Conservation (phyloP, 371 early-diverging fungal genomes). For the Zancudomyces culisetae region DNA sequence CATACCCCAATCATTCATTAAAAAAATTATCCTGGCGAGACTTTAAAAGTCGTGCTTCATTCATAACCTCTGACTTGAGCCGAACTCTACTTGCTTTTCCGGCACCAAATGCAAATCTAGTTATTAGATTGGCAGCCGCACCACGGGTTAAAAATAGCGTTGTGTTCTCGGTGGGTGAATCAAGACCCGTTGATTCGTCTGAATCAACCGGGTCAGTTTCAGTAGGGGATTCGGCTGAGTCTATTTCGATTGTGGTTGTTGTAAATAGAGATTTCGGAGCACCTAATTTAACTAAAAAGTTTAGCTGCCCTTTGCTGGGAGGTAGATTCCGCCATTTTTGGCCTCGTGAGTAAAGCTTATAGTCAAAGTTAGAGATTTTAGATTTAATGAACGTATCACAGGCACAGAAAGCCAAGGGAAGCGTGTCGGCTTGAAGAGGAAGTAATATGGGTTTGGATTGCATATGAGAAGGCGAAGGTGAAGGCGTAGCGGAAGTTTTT, state of each 20-base stretch:
- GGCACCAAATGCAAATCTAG: constrained; percentile 9
- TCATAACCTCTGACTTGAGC: too few species aligned
- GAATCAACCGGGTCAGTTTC: not conserved
- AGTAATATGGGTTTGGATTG: constrained; percentile 10
- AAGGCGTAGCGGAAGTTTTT: too few species aligned
- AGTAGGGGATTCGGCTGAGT: not conserved
- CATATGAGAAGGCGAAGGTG: not conserved
- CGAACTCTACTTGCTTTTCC: constrained; percentile 6
- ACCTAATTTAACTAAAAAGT: constrained; percentile 14
- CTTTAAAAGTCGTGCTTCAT: too few species aligned
- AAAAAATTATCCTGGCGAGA: too few species aligned
- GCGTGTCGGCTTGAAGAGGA: constrained; percentile 17
- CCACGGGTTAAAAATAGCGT: constrained; percentile 7
- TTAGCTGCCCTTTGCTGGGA: constrained; percentile 30
- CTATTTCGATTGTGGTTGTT: not conserved
- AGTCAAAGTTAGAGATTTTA: constrained; percentile 6
- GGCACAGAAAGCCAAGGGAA: constrained; percentile 31
- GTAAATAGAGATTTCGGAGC: not conserved
- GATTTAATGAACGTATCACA: constrained; percentile 36
- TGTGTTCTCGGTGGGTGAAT: not conserved
- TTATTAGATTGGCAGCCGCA: constrained; percentile 10
- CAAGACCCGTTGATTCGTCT: not conserved
- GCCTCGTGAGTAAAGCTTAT: constrained; percentile 15
- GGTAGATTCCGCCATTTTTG: constrained; percentile 33
- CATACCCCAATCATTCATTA: too few species aligned